Conservation (phyloP, 768 basidiomycete species). For the Mycena vitilis region DNA sequence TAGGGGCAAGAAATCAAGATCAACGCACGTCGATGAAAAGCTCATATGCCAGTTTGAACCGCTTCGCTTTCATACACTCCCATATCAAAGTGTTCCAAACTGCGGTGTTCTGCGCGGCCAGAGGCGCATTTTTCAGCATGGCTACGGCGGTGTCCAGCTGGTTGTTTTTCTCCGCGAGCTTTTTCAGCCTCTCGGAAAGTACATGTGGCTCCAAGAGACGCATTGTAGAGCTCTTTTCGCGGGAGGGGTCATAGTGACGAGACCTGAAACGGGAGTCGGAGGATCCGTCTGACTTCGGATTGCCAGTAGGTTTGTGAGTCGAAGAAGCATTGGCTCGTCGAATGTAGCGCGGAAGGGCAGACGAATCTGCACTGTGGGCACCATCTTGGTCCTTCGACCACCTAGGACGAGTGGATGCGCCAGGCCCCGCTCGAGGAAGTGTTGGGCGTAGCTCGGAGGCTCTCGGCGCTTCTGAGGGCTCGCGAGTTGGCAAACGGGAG, state of each 20-base stretch:
- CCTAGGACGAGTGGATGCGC: conserved; percentile 12
- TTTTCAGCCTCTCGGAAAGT: conserved; percentile 68
- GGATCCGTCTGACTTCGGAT: conserved; percentile 42
- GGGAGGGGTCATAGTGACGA: conserved; percentile 52
- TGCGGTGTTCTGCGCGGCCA: conserved; percentile 77
- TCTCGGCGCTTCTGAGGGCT: not conserved
- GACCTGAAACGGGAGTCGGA: conserved; percentile 48
- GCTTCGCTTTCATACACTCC: conserved; percentile 66
- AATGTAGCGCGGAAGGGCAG: conserved; percentile 20
- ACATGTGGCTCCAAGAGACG: conserved; percentile 70
- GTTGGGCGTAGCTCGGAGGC: not conserved
- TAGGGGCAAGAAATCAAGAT: conserved; percentile 28
- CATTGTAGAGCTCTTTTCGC: conserved; percentile 42
- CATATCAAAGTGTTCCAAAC: conserved; percentile 87
- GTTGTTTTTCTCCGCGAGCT: conserved; percentile 64
- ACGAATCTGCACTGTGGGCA: not conserved
- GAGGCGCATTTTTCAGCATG: conserved; percentile 75
- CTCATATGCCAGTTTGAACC: conserved; percentile 70
- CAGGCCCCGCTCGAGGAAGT: conserved; percentile 5
- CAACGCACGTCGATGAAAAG: conserved; percentile 72
- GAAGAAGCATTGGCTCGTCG: conserved; percentile 16
- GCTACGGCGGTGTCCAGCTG: conserved; percentile 72
- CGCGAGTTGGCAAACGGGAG: conserved; percentile 2
- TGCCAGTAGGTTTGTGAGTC: conserved; percentile 12
- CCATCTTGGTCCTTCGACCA: conserved; percentile 24